A percentile compares a stretch with the other conserved stretches of the same genome.
These are phyloP conservation scores for Arthrobotrys sphaeroides DNA, from an alignment of 2,329 filamentous ascomycete genomes.

Conservation along the genomic window DNA sequence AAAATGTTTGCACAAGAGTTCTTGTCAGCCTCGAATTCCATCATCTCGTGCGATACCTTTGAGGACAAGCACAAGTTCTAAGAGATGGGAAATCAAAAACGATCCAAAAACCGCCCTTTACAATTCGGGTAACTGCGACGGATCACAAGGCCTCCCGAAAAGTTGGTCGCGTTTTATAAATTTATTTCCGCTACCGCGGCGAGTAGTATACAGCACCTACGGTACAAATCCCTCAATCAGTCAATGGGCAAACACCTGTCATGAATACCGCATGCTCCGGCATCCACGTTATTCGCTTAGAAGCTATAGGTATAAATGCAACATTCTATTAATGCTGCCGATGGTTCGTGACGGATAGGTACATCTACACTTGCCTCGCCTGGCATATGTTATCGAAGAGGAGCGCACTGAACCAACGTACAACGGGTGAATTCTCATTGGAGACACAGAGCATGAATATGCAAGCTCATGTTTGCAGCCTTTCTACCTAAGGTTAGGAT, in stretches of 20 bases:
- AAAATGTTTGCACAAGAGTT: background rate
- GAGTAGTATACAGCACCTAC: background rate
- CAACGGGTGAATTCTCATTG: background rate
- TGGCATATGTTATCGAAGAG: background rate
- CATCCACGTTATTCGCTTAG: background rate
- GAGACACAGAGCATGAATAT: slow-evolving; percentile 5
- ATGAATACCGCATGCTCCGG: background rate
- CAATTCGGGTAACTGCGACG: background rate
- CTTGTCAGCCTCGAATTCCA: background rate
- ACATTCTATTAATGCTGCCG: background rate
- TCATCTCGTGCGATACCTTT: background rate
- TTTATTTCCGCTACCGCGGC: background rate
- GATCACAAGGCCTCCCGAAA: background rate
- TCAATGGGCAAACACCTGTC: background rate
- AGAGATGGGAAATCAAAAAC: background rate
- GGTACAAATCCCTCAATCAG: background rate
- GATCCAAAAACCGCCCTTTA: background rate
- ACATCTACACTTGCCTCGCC: background rate
- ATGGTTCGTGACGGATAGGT: background rate
- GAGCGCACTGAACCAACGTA: background rate
- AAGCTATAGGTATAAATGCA: background rate
- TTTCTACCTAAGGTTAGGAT: background rate
- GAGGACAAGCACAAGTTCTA: no score
- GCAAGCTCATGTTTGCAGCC: slow-evolving; percentile 7
- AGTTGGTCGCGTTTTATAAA: background rate